Conservation (phyloP, 2,329 filamentous ascomycete genomes). For the Coniosporium tulheliwenetii region DNA sequence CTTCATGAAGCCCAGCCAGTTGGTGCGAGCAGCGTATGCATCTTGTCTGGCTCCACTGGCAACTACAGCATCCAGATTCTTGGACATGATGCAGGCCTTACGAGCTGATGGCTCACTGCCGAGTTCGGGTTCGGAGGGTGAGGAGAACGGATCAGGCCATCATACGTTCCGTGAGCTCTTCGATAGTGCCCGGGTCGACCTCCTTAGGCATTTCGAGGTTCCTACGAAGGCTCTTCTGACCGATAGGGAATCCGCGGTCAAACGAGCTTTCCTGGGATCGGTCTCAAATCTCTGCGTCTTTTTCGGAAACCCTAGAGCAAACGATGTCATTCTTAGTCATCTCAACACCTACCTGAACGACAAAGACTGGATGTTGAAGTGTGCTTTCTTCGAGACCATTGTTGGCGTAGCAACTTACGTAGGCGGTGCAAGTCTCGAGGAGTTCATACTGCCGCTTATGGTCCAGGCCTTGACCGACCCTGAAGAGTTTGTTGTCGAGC, state of each 20-base stretch:
- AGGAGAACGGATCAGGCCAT: slow-evolving; percentile 54
- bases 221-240: slow-evolving; percentile 86
- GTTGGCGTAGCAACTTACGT: slow-evolving; percentile 86
- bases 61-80: slow-evolving; percentile 66
- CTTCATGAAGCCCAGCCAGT: slow-evolving; percentile 46
- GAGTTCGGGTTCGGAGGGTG: slow-evolving; percentile 61
- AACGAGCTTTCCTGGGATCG: slow-evolving; percentile 79
- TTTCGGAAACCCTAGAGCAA: slow-evolving; percentile 80
- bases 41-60: slow-evolving; percentile 82
- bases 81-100: slow-evolving; percentile 82
- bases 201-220: slow-evolving; percentile 69
- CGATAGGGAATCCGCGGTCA: slow-evolving; percentile 70
- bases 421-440: slow-evolving; percentile 76
- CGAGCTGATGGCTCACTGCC: slow-evolving; percentile 70
- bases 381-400: slow-evolving; percentile 89
- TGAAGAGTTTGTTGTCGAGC: slow-evolving; percentile 88
- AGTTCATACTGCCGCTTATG: slow-evolving; percentile 93
- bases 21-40: slow-evolving; percentile 83
- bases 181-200: slow-evolving; percentile 69
- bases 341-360: slow-evolving; percentile 96
- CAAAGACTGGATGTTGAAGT: slow-evolving; percentile 89
- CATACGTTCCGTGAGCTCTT: slow-evolving; percentile 67
- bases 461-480: slow-evolving; percentile 83
- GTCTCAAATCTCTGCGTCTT: slow-evolving; percentile 89
- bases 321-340: slow-evolving; percentile 91